phyloP scores from a whole-genome alignment of 148 eudicot genomes.

The Fallopia convolvulus region DNA sequence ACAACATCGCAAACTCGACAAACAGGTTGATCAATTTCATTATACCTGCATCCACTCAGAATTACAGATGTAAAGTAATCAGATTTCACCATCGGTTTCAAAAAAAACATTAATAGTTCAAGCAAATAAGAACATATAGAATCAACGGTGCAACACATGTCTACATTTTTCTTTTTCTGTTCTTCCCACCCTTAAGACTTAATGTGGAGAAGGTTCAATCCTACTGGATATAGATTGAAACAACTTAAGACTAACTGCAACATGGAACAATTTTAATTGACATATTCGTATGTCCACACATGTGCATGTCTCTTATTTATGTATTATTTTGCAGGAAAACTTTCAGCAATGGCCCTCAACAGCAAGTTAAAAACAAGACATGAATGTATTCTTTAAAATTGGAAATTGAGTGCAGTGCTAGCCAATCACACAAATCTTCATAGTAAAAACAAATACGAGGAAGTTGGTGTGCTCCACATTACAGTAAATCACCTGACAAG shows the following conservation, averaged over 20 bases:
- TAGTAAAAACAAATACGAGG: not conserved
- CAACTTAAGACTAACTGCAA: not conserved
- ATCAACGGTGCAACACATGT: not conserved
- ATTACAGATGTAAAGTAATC: not conserved
- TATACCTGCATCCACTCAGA: constrained; percentile 49
- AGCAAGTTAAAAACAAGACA: not conserved
- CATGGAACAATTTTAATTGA: not conserved
- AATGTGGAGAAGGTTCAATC: not conserved
- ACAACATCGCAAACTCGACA: constrained; percentile 77
- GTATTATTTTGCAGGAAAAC: not conserved
- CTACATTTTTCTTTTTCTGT: not conserved
- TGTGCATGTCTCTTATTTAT: not conserved
- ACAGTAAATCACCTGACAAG: constrained; percentile 61
- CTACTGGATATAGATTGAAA: not conserved
- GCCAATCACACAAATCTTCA: not conserved
- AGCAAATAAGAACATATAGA: not conserved
- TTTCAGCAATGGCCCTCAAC: not conserved
- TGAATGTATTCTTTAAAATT: not conserved
- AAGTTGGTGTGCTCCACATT: not conserved
- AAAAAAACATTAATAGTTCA: not conserved
- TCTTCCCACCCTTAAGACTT: not conserved
- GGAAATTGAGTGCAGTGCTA: not conserved
- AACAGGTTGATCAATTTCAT: constrained; percentile 78
- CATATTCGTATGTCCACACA: not conserved
- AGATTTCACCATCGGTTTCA: not conserved